Conservation (phyloP, 2,329 filamentous ascomycete species). For the Chaetomium globosum region DNA sequence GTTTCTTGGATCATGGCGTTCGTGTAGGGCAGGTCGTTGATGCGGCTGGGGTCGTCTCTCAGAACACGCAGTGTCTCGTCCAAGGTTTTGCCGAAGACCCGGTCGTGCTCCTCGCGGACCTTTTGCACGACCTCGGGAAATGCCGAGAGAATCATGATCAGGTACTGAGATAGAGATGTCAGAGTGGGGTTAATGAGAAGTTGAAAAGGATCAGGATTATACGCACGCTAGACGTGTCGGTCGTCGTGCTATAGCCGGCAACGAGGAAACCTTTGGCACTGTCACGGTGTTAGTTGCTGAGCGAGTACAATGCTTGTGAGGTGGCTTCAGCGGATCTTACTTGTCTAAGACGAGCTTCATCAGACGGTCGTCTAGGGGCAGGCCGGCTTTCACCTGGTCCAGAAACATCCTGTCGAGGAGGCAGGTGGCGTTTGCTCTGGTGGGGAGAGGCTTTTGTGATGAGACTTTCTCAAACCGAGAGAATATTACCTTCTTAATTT, state of each 20-base stretch:
- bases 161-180: neutral
- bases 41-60: neutral
- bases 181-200: neutral
- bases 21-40: conserved; percentile 6
- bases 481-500: neutral
- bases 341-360: neutral
- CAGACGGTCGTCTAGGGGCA: neutral
- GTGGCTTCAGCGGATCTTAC: neutral
- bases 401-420: neutral
- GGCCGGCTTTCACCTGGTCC: neutral
- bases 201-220: neutral
- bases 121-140: neutral
- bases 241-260: neutral
- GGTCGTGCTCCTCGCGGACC: neutral
- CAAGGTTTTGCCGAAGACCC: neutral
- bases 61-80: neutral
- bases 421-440: neutral
- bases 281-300: neutral
- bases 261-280: neutral
- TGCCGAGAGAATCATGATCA: neutral
- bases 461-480: neutral
- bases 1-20: conserved; percentile 1
- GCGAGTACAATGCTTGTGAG: neutral
- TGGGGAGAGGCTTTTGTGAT: neutral
- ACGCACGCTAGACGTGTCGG: neutral